phyloP scores from a whole-genome alignment of 1,284 basidiomycete species.

The Austropuccinia psidii region DNA sequence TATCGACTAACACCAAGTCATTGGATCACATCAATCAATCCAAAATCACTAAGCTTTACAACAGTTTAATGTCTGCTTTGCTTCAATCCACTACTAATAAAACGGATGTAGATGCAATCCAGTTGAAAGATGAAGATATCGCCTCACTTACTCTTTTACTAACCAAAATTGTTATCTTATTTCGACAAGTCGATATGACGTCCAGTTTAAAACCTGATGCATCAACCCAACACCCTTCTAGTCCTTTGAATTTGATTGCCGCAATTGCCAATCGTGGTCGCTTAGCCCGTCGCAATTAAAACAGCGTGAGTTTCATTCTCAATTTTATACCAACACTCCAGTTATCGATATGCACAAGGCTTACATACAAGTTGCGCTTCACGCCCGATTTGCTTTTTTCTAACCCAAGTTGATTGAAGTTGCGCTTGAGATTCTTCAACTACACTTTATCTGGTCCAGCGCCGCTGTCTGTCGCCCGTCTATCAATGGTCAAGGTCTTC shows the following conservation, averaged over 20 bases:
- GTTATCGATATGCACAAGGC: too few relatives aligned
- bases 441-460: slow-evolving; percentile 31
- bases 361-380: too few relatives aligned
- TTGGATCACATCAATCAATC: slow-evolving; percentile 71
- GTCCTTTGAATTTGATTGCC: slow-evolving; percentile 73
- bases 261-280: slow-evolving; percentile 75
- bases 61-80: slow-evolving; percentile 68
- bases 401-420: slow-evolving; percentile 22
- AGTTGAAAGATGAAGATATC: slow-evolving; percentile 73
- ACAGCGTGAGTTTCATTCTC: slow-evolving; percentile 56
- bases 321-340: too few relatives aligned
- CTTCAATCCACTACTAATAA: slow-evolving; percentile 65
- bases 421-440: slow-evolving; percentile 31
- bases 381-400: neutral
- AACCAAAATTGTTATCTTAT: slow-evolving; percentile 63
- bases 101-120: slow-evolving; percentile 49
- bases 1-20: slow-evolving; percentile 58
- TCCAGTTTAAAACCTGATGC: neutral
- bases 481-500: neutral
- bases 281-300: slow-evolving; percentile 82
- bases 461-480: neutral
- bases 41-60: slow-evolving; percentile 79
- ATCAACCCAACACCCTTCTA: neutral
- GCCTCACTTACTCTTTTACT: slow-evolving; percentile 65
- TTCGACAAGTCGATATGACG: slow-evolving; percentile 64